Percentiles rank a stretch among this genome's conserved stretches.
Conservation (phyloP, 73 alveolate species). For the Paramecium primaurelia region DNA sequence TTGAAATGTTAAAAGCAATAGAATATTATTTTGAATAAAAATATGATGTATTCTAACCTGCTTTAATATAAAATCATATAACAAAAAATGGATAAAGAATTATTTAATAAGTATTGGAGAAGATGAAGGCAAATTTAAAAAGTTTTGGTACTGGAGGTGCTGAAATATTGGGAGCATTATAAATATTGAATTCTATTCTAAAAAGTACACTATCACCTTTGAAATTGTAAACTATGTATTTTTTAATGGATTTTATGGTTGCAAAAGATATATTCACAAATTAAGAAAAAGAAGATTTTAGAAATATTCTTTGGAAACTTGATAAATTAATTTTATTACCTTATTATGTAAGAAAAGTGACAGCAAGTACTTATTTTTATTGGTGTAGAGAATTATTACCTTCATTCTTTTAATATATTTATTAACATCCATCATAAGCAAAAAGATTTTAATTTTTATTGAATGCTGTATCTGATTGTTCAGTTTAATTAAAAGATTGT, state of each 20-base stretch:
- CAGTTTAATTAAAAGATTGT: conserved; percentile 64
- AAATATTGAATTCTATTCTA: background rate
- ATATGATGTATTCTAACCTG: conserved; percentile 38
- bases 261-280: background rate
- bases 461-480: conserved; percentile 81
- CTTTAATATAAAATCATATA: conserved; percentile 13
- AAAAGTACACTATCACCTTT: conserved; percentile 30
- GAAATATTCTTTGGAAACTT: conserved; percentile 41
- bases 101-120: background rate
- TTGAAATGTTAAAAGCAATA: conserved; percentile 31
- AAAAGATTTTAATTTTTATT: conserved; percentile 73
- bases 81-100: background rate
- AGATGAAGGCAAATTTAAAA: background rate
- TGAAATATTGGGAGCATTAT: conserved; percentile 17
- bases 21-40: conserved; percentile 15
- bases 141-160: conserved; percentile 45
- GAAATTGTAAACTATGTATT: conserved; percentile 16
- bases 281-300: conserved; percentile 27
- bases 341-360: conserved; percentile 64
- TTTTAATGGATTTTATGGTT: conserved; percentile 27
- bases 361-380: conserved; percentile 80
- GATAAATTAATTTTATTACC: conserved; percentile 48
- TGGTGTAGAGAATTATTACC: conserved; percentile 84
- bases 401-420: conserved; percentile 65
- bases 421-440: conserved; percentile 63